A percentile compares a stretch with the other conserved stretches of the same genome.
phyloP scores from a whole-genome alignment of 805 yeast genomes.

The Saccharomycopsis amapae region DNA sequence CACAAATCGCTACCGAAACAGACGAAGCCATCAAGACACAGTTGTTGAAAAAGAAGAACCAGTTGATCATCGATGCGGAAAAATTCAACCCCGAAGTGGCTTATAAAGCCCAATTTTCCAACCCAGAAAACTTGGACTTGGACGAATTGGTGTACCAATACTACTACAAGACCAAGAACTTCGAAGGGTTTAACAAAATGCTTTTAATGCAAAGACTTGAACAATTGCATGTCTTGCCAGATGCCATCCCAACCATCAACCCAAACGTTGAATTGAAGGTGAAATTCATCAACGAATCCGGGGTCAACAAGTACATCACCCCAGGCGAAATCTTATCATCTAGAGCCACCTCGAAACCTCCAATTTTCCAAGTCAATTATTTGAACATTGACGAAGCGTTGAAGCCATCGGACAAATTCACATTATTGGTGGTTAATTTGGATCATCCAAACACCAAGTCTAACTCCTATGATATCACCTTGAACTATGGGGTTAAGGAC shows the following conservation, averaged over 20 bases:
- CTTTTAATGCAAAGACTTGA: constrained; percentile 88
- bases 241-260: constrained; percentile 81
- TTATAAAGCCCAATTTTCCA: constrained; percentile 48
- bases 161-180: constrained; percentile 49
- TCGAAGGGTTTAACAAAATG: constrained; percentile 70
- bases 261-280: constrained; percentile 73
- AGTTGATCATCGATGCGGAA: constrained; percentile 55
- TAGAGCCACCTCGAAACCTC: constrained; percentile 65
- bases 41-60: constrained; percentile 24
- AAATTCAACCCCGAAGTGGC: constrained; percentile 76
- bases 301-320: constrained; percentile 59
- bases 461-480: constrained; percentile 62
- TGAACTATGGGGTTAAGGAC: constrained; percentile 74
- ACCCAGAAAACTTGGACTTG: constrained; percentile 50
- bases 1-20: constrained; percentile 17
- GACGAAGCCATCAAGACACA: neutral
- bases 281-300: constrained; percentile 64
- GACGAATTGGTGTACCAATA: constrained; percentile 74
- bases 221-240: constrained; percentile 79
- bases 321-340: constrained; percentile 77
- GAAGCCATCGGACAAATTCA: constrained; percentile 44
- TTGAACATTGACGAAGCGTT: constrained; percentile 40
- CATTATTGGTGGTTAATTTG: constrained; percentile 81
- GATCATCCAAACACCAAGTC: constrained; percentile 73
- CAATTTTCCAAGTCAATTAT: constrained; percentile 70